Evolutionary conservation across 2,329 filamentous ascomycete species (phyloP).

Genomic region (Colletotrichum eremochloae): DNA sequence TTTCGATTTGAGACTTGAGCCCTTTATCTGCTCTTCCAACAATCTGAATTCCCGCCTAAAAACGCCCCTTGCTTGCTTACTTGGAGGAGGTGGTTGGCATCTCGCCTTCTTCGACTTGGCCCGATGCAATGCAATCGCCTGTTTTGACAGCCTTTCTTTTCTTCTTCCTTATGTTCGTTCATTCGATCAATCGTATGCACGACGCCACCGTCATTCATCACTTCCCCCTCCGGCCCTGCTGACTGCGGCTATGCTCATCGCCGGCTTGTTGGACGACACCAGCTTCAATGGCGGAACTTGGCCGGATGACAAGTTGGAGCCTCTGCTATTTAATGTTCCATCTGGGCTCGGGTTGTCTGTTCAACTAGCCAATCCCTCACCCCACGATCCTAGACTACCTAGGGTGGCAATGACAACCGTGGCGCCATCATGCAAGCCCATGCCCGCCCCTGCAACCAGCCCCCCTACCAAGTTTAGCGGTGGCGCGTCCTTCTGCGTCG

Average conservation of each 20-base stretch:
- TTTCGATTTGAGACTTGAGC: conserved; percentile 12
- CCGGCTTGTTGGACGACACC: conserved; percentile 23
- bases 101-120: background rate
- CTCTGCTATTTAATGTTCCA: background rate
- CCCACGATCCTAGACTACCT: conserved; percentile 5
- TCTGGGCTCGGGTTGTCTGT: background rate
- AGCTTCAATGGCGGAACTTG: background rate
- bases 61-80: background rate
- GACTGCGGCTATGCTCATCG: conserved; percentile 5
- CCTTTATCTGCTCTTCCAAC: background rate
- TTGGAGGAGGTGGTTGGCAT: conserved; percentile 6
- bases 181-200: background rate
- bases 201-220: background rate
- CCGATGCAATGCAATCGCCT: conserved; percentile 10
- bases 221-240: conserved; percentile 12
- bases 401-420: conserved; percentile 10
- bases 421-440: conserved; percentile 8
- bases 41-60: background rate
- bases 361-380: background rate
- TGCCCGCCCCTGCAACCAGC: background rate
- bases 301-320: background rate
- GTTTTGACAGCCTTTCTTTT: background rate
- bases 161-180: background rate
- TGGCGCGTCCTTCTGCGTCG: background rate
- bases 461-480: background rate